Conservation (phyloP, 1,284 basidiomycete species). For the Cryptococcus sp. region DNA sequence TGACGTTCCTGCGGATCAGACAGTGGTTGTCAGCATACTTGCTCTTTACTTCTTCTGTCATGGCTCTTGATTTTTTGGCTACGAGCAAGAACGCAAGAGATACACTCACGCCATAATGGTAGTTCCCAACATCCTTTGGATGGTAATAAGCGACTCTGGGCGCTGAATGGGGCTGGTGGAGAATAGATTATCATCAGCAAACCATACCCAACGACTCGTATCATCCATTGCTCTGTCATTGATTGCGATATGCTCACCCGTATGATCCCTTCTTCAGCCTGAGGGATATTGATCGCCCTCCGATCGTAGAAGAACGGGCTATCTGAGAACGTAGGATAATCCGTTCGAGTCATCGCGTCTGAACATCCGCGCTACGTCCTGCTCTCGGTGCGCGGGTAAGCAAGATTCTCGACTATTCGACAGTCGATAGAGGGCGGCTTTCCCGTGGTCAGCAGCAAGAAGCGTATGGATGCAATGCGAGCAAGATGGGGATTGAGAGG, state of each 20-base stretch:
- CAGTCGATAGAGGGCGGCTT: too few species aligned
- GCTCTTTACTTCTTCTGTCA: neutral
- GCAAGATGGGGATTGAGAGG: neutral
- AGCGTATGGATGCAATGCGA: neutral
- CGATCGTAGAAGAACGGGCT: slow-evolving; percentile 54
- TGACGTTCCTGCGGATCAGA: slow-evolving; percentile 72
- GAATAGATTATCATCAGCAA: too few species aligned
- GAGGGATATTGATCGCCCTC: slow-evolving; percentile 40
- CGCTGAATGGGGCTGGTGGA: slow-evolving; percentile 71
- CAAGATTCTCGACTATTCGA: too few species aligned
- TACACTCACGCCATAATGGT: slow-evolving; percentile 83
- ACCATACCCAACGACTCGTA: too few species aligned
- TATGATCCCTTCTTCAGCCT: slow-evolving; percentile 42
- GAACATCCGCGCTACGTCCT: too few species aligned
- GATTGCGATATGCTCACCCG: slow-evolving; percentile 32
- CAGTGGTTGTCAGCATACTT: slow-evolving; percentile 10
- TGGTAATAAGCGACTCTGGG: slow-evolving; percentile 94
- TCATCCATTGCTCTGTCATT: too few species aligned
- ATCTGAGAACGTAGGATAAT: slow-evolving; percentile 52
- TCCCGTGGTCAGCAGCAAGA: neutral
- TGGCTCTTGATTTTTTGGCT: too few species aligned
- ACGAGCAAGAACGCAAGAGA: neutral
- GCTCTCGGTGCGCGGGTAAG: too few species aligned
- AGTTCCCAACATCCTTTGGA: slow-evolving; percentile 88
- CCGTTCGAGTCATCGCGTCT: slow-evolving; percentile 20